A percentile compares a stretch with the other conserved stretches of the same genome.
These are phyloP conservation scores for Globisporangium acanthophoron DNA, from an alignment of 352 stramenopile genomes.

Conservation along the genomic window DNA sequence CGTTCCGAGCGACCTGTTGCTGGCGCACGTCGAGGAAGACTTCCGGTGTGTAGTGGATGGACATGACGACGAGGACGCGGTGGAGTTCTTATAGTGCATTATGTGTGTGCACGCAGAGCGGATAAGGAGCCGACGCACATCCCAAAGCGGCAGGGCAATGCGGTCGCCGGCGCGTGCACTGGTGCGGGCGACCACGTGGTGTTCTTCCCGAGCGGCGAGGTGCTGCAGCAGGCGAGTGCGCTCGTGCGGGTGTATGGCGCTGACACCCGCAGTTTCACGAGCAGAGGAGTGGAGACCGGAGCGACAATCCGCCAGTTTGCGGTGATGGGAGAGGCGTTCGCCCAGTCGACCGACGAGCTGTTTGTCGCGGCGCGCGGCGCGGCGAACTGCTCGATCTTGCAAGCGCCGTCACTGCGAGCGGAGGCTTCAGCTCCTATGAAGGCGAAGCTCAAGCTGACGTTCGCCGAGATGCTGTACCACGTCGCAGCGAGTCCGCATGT, in stretches of 20 bases:
- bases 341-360: constrained; percentile 27
- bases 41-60: constrained; percentile 24
- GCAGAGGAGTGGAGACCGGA: constrained; percentile 49
- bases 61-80: not conserved
- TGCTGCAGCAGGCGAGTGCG: constrained; percentile 58
- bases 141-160: constrained; percentile 64
- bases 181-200: constrained; percentile 37
- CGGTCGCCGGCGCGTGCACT: constrained; percentile 33
- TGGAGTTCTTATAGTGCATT: not conserved
- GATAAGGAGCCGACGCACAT: constrained; percentile 21
- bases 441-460: constrained; percentile 41
- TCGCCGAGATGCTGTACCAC: constrained; percentile 53
- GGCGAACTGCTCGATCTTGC: constrained; percentile 33
- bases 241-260: constrained; percentile 27
- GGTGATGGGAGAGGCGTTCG: constrained; percentile 39
- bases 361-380: constrained; percentile 36
- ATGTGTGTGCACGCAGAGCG: constrained; percentile 4
- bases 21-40: constrained; percentile 23
- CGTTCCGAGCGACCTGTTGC: constrained; percentile 43
- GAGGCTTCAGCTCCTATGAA: constrained; percentile 12
- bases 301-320: constrained; percentile 52
- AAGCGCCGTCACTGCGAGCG: constrained; percentile 9
- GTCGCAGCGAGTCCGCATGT: constrained; percentile 58
- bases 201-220: constrained; percentile 60
- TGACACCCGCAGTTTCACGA: constrained; percentile 14